Conservation (phyloP, 495 filamentous ascomycete species). For the Penicillium cataractarum region DNA sequence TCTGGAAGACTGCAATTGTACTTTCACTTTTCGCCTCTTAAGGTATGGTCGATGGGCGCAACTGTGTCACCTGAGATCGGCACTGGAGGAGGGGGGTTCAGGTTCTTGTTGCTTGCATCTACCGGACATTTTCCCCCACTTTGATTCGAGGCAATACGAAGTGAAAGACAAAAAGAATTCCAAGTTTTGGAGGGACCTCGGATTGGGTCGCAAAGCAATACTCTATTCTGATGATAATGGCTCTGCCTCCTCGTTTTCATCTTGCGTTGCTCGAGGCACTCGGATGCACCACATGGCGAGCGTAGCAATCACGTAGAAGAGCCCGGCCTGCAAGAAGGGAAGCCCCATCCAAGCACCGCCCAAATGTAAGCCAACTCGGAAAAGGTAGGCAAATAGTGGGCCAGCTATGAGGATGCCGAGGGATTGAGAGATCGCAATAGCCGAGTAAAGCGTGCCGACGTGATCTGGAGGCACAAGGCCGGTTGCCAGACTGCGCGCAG, state of each 20-base stretch:
- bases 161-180: not conserved
- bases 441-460: constrained; percentile 40
- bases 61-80: not conserved
- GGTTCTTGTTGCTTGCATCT: constrained; percentile 1
- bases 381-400: constrained; percentile 41
- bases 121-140: not conserved
- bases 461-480: constrained; percentile 36
- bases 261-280: constrained; percentile 5
- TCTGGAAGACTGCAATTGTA: not conserved
- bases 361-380: constrained; percentile 42
- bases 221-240: constrained; percentile 6
- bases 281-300: constrained; percentile 22
- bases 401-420: constrained; percentile 37
- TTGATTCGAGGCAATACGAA: not conserved
- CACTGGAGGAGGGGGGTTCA: not conserved
- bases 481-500: constrained; percentile 41
- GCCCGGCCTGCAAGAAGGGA: constrained; percentile 34
- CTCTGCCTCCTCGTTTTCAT: constrained; percentile 18
- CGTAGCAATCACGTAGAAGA: constrained; percentile 23
- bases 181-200: not conserved
- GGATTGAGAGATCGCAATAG: constrained; percentile 36
- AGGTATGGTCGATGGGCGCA: not conserved
- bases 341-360: constrained; percentile 39
- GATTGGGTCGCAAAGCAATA: not conserved
- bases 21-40: constrained; percentile 15